These are phyloP conservation scores for Penstemon newberryi DNA, from an alignment of 257 asterid species.

Conservation along the genomic window DNA sequence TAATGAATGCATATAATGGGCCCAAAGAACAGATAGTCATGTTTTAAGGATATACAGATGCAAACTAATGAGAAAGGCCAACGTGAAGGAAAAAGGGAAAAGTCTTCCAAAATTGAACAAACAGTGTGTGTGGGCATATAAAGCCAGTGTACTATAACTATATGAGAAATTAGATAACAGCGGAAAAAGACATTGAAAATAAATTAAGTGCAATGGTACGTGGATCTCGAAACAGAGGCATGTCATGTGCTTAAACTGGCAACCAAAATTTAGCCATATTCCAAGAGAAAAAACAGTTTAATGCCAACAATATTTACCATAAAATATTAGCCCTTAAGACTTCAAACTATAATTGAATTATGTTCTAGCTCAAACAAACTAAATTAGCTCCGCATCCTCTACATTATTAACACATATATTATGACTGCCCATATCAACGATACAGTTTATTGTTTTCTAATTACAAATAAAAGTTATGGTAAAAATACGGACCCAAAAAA, in stretches of 20 bases:
- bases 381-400: too few relatives aligned
- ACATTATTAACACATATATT: too few relatives aligned
- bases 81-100: slow-evolving; percentile 20
- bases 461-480: too few relatives aligned
- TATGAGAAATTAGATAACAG: neutral
- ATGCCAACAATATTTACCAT: neutral
- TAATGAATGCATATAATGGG: neutral
- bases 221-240: slow-evolving; percentile 15
- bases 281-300: neutral
- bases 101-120: slow-evolving; percentile 11
- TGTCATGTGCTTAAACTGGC: slow-evolving; percentile 26
- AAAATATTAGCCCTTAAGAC: too few relatives aligned
- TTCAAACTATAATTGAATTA: too few relatives aligned
- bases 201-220: neutral
- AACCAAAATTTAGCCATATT: neutral
- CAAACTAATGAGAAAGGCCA: slow-evolving; percentile 1
- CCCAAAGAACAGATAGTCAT: neutral
- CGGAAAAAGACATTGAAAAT: slow-evolving; percentile 6
- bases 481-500: too few relatives aligned
- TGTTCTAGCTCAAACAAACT: too few relatives aligned
- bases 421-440: too few relatives aligned
- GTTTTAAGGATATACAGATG: neutral
- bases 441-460: too few relatives aligned
- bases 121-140: slow-evolving; percentile 29
- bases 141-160: neutral